Percentiles rank a stretch among this genome's conserved stretches.
Conservation (phyloP, 192 early-diverging fungal genomes). For the Umbelopsis sp. region DNA sequence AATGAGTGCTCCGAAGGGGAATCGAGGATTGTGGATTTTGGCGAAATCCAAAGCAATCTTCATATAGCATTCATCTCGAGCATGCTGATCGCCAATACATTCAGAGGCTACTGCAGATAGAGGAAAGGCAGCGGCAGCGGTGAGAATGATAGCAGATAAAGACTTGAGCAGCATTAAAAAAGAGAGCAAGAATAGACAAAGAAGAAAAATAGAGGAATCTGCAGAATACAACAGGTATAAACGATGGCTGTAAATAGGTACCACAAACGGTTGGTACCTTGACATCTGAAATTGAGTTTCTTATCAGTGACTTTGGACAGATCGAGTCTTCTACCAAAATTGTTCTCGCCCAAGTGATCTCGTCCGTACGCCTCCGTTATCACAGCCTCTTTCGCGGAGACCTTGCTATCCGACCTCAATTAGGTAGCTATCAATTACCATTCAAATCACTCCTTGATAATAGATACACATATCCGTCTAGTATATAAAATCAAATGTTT, state of each 20-base stretch:
- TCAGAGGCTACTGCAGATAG: neutral
- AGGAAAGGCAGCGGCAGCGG: neutral
- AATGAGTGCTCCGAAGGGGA: conserved; percentile 29
- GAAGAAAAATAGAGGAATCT: neutral
- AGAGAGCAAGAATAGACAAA: neutral
- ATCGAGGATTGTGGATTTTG: conserved; percentile 16
- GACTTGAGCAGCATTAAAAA: neutral
- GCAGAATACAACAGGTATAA: neutral
- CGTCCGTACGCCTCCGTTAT: neutral
- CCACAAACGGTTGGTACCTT: neutral
- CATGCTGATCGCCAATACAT: neutral
- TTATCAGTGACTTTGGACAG: neutral
- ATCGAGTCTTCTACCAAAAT: neutral
- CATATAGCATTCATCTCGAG: conserved; percentile 29
- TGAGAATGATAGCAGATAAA: neutral
- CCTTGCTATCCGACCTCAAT: neutral
- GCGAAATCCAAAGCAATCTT: conserved; percentile 22
- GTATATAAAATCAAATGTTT: neutral
- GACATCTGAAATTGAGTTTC: neutral
- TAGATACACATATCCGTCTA: neutral
- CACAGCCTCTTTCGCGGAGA: neutral
- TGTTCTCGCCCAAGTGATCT: neutral
- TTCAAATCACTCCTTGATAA: neutral
- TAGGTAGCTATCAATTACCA: neutral
- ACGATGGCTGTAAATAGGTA: neutral